Percentiles rank a stretch among this genome's conserved stretches.
These are phyloP conservation scores for Candolleomyces efflorescens DNA, from an alignment of 768 basidiomycete species.

Conservation along the genomic window DNA sequence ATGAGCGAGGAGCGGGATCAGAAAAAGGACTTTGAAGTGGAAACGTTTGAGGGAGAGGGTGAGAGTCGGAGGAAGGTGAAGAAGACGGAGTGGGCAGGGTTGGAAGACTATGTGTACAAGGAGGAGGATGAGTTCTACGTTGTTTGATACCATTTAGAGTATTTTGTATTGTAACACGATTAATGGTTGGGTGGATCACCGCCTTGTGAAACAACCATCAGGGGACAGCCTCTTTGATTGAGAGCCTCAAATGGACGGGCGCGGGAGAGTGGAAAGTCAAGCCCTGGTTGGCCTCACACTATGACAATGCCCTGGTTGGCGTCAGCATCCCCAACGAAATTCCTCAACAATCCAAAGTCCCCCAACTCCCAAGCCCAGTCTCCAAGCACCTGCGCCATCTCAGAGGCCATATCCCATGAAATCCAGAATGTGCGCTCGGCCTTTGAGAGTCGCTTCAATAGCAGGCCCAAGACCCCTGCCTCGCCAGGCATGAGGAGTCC, in stretches of 20 bases:
- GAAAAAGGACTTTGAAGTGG: neutral
- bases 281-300: slow-evolving; percentile 10
- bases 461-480: neutral
- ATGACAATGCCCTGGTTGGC: slow-evolving; percentile 11
- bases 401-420: neutral
- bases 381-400: slow-evolving; percentile 1
- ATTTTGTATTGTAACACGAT: too few relatives aligned
- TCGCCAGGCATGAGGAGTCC: neutral
- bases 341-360: neutral
- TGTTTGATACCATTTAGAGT: too few relatives aligned
- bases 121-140: neutral
- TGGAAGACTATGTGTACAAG: slow-evolving; percentile 2
- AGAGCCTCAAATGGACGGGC: neutral
- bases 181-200: too few relatives aligned
- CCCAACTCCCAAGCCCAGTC: neutral
- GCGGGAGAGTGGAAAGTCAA: neutral
- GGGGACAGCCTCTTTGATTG: neutral
- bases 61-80: neutral
- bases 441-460: neutral
- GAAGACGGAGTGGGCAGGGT: neutral
- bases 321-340: slow-evolving; percentile 3
- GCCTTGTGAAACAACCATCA: neutral
- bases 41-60: neutral
- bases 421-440: slow-evolving; percentile 6
- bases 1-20: slow-evolving; percentile 11